Conservation (phyloP, 2,329 filamentous ascomycete genomes). For the Phyllosticta citriasiana region DNA sequence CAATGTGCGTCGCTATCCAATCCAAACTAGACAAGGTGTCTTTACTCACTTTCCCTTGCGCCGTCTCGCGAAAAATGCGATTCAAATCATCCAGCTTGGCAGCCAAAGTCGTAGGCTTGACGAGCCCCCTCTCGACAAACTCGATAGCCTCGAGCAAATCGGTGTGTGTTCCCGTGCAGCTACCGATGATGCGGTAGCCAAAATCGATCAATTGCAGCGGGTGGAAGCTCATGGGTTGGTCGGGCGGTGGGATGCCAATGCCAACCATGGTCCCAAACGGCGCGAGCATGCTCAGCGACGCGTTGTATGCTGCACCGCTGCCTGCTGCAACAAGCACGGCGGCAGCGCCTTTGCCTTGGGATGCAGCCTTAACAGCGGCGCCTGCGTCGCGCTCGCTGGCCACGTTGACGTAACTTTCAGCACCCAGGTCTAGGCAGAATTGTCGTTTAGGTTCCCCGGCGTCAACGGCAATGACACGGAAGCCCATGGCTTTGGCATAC, state of each 20-base stretch:
- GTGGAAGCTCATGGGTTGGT: constrained; percentile 5
- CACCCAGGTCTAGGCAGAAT: constrained; percentile 41
- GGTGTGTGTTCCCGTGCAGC: constrained; percentile 33
- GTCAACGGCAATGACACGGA: constrained; percentile 47
- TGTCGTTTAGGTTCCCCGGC: constrained; percentile 32
- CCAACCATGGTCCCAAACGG: constrained; percentile 22
- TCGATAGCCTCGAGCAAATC: constrained; percentile 33
- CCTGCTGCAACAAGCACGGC: constrained; percentile 7
- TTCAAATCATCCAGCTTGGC: constrained; percentile 3
- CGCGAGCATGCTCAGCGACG: constrained; percentile 19
- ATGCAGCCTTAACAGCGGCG: constrained; percentile 24
- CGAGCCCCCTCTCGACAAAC: constrained; percentile 5
- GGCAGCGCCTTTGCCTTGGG: constrained; percentile 15
- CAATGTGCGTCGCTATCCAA: too few relatives aligned
- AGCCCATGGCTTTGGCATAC: constrained; percentile 34
- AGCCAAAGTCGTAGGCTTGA: constrained; percentile 1
- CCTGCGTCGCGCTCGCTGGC: constrained; percentile 22
- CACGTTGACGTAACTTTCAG: constrained; percentile 45
- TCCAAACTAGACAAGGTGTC: too few relatives aligned
- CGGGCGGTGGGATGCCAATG: constrained; percentile 19
- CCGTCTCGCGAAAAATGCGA: constrained; percentile 2
- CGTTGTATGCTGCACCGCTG: constrained; percentile 24
- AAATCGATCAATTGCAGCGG: constrained; percentile 5
- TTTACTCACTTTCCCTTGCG: constrained; percentile 3
- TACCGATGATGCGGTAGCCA: constrained; percentile 30